Evolutionary conservation across 2,329 filamentous ascomycete species (phyloP).

Genomic region (Pyrenochaeta sp.): DNA sequence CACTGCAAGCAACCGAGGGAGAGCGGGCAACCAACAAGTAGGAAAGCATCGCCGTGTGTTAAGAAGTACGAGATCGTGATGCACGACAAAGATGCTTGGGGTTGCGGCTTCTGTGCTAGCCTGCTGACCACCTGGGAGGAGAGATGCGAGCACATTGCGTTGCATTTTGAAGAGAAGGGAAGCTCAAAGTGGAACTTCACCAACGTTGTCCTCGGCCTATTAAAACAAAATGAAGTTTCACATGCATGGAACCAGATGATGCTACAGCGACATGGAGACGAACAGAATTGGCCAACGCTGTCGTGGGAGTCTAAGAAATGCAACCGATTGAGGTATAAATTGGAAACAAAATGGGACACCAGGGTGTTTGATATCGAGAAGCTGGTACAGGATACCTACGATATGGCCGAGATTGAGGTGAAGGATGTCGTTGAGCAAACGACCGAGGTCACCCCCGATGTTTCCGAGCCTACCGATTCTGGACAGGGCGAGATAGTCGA

Average conservation of each 20-base stretch:
- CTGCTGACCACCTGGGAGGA: slow-evolving; percentile 71
- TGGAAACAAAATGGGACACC: slow-evolving; percentile 70
- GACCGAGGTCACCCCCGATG: slow-evolving; percentile 33
- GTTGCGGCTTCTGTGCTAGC: slow-evolving; percentile 72
- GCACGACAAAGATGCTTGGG: slow-evolving; percentile 72
- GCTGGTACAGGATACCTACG: slow-evolving; percentile 67
- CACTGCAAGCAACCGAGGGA: slow-evolving; percentile 72
- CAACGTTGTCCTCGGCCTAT: slow-evolving; percentile 70
- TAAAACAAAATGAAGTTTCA: slow-evolving; percentile 71
- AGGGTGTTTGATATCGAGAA: slow-evolving; percentile 62
- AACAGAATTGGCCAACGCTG: slow-evolving; percentile 53
- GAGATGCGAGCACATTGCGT: slow-evolving; percentile 72
- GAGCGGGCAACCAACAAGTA: slow-evolving; percentile 60
- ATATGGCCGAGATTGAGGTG: slow-evolving; percentile 55
- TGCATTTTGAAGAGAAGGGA: slow-evolving; percentile 73
- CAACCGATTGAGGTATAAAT: slow-evolving; percentile 69
- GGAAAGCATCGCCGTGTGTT: slow-evolving; percentile 56
- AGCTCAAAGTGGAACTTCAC: slow-evolving; percentile 72
- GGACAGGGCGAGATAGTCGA: slow-evolving; percentile 44
- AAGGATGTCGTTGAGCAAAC: slow-evolving; percentile 37
- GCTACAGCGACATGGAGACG: slow-evolving; percentile 63
- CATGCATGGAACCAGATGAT: slow-evolving; percentile 69
- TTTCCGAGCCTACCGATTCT: slow-evolving; percentile 35
- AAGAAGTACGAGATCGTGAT: slow-evolving; percentile 56
- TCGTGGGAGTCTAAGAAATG: slow-evolving; percentile 72